phyloP scores from a whole-genome alignment of 1,284 basidiomycete species.

The Leccinum griseonigrum region DNA sequence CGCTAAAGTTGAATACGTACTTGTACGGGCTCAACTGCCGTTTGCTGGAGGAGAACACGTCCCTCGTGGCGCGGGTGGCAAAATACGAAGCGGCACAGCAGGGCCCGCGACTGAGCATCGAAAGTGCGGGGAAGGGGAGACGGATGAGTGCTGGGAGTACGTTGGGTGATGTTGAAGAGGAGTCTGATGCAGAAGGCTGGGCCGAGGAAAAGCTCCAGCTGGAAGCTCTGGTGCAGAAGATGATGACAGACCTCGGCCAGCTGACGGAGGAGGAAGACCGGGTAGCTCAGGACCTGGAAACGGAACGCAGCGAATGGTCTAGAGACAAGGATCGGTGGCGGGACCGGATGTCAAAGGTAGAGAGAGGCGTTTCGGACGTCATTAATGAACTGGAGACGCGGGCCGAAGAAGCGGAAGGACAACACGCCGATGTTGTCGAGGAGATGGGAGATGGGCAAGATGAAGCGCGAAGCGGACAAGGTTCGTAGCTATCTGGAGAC shows the following conservation, averaged over 20 bases:
- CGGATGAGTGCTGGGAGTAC: conserved; percentile 49
- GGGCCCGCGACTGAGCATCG: conserved; percentile 22
- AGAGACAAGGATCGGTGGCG: conserved; percentile 67
- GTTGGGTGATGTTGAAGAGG: conserved; percentile 60
- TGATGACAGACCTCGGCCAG: conserved; percentile 46
- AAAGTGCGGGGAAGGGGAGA: conserved; percentile 30
- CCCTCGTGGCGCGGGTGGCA: conserved; percentile 48
- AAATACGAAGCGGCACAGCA: conserved; percentile 41
- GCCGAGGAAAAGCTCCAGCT: conserved; percentile 57
- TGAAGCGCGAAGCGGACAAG: conserved; percentile 46
- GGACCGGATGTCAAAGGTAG: conserved; percentile 65
- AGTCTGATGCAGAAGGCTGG: conserved; percentile 59
- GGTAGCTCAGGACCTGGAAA: conserved; percentile 41
- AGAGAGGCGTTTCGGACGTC: conserved; percentile 63
- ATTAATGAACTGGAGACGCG: conserved; percentile 62
- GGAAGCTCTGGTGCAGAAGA: conserved; percentile 47
- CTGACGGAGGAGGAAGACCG: conserved; percentile 39
- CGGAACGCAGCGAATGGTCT: conserved; percentile 53
- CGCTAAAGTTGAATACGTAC: conserved; percentile 77
- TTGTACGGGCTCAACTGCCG: conserved; percentile 77
- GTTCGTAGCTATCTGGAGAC: conserved; percentile 42
- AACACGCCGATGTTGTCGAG: conserved; percentile 39
- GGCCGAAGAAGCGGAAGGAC: conserved; percentile 49
- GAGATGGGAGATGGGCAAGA: conserved; percentile 32
- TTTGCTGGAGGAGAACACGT: conserved; percentile 79